These are phyloP conservation scores for Tephrocybe sp. DNA, from an alignment of 768 basidiomycete genomes.

Conservation along the genomic window DNA sequence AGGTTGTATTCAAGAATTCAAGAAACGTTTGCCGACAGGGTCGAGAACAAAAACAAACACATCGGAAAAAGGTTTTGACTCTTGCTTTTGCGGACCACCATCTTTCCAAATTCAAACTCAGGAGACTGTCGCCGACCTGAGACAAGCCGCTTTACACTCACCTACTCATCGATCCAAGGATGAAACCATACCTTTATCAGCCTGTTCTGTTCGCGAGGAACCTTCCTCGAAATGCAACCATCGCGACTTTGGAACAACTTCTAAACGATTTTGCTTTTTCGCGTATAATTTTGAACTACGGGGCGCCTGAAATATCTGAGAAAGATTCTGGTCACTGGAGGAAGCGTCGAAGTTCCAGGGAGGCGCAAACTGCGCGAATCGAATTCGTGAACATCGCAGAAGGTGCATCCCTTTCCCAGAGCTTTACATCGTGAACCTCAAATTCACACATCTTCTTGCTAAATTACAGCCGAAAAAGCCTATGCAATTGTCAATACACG, in stretches of 20 bases:
- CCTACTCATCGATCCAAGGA: too few species aligned
- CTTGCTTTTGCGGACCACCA: too few species aligned
- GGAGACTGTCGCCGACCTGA: too few species aligned
- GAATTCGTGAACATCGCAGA: background rate
- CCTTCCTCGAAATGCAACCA: background rate
- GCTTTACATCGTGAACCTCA: background rate
- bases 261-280: background rate
- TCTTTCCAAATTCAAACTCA: too few species aligned
- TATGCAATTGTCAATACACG: background rate
- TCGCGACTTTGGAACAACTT: background rate
- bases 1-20: too few species aligned
- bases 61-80: too few species aligned
- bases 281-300: background rate
- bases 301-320: background rate
- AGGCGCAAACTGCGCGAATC: background rate
- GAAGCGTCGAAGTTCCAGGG: background rate
- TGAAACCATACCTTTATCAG: background rate
- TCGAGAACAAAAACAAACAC: too few species aligned
- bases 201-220: constrained; percentile 1
- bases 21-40: too few species aligned
- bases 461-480: constrained; percentile 1
- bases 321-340: background rate
- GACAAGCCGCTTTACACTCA: too few species aligned
- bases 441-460: background rate
- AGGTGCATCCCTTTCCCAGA: background rate